phyloP scores from a whole-genome alignment of 352 stramenopile species.

The Phytophthora pinifolia region DNA sequence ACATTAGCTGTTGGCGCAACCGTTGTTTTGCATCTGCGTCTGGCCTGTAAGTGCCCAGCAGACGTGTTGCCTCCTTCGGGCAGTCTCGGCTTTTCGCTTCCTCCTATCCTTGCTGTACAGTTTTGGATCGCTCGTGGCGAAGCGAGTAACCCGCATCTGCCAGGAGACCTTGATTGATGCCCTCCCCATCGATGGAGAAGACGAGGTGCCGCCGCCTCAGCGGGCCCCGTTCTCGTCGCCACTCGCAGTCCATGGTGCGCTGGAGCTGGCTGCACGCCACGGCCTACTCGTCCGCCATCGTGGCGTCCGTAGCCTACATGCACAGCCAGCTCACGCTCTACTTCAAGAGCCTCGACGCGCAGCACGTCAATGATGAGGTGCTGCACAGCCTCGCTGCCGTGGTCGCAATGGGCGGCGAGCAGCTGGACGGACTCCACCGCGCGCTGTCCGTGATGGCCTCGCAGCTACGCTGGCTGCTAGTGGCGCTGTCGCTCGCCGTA shows the following conservation, averaged over 20 bases:
- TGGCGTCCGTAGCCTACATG: conserved; percentile 72
- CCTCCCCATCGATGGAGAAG: conserved; percentile 16
- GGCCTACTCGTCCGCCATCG: conserved; percentile 63
- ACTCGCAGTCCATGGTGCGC: conserved; percentile 33
- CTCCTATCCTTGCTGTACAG: conserved; percentile 5
- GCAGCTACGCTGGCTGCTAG: conserved; percentile 45
- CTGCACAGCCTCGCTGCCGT: conserved; percentile 35
- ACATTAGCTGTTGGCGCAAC: too few species aligned
- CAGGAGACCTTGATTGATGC: too few species aligned
- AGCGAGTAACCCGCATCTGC: neutral
- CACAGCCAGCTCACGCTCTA: conserved; percentile 51
- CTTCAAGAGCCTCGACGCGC: conserved; percentile 37
- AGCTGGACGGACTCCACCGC: conserved; percentile 36
- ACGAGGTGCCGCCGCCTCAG: conserved; percentile 10
- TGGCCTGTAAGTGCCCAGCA: too few species aligned
- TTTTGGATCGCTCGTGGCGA: conserved; percentile 16
- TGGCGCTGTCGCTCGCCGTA: conserved; percentile 35
- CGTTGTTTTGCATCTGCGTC: too few species aligned
- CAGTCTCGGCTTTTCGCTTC: neutral
- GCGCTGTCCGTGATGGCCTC: conserved; percentile 34
- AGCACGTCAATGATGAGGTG: conserved; percentile 38
- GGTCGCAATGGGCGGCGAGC: conserved; percentile 27
- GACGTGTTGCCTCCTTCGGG: neutral
- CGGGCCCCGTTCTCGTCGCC: conserved; percentile 15
- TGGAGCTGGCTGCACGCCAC: conserved; percentile 81